phyloP scores from a whole-genome alignment of 2,329 filamentous ascomycete genomes.

The Akanthomyces dipterigenus region DNA sequence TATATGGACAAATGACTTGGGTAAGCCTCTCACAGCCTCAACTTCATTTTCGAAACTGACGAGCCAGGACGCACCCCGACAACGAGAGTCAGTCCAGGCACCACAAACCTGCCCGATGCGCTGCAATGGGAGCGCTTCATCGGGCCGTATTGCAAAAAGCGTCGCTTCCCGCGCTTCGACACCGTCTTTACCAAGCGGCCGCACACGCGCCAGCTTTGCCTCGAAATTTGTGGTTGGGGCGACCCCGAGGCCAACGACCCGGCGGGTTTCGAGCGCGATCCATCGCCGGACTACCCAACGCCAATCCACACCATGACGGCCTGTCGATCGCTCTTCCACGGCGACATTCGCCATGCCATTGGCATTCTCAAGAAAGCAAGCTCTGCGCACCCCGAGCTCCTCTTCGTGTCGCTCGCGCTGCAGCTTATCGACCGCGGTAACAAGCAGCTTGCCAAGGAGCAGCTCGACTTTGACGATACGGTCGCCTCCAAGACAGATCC shows the following conservation, averaged over 20 bases:
- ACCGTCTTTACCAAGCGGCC: conserved; percentile 58
- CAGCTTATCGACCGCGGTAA: conserved; percentile 52
- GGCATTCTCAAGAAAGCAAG: conserved; percentile 63
- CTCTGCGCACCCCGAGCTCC: conserved; percentile 53
- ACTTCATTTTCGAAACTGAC: conserved; percentile 18
- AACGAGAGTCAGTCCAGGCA: conserved; percentile 40
- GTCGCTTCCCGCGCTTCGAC: conserved; percentile 55
- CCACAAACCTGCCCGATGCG: conserved; percentile 37
- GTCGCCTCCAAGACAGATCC: conserved; percentile 63
- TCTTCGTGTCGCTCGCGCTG: conserved; percentile 62
- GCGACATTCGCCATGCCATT: conserved; percentile 61
- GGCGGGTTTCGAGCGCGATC: conserved; percentile 35
- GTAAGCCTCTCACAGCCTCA: conserved; percentile 31
- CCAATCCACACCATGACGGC: conserved; percentile 65
- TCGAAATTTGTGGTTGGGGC: conserved; percentile 70
- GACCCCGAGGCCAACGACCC: conserved; percentile 42
- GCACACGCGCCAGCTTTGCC: conserved; percentile 65
- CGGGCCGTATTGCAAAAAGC: conserved; percentile 55
- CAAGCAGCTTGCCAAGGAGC: conserved; percentile 36
- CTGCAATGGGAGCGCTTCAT: conserved; percentile 56
- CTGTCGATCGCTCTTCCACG: conserved; percentile 68
- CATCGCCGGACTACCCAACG: conserved; percentile 41
- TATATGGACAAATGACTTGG: conserved; percentile 66
- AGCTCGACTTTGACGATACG: conserved; percentile 52
- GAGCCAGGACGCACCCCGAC: conserved; percentile 36